A percentile compares a stretch with the other conserved stretches of the same genome.
These are phyloP conservation scores for Prunus padus DNA, from an alignment of 306 rosid species.

Conservation along the genomic window DNA sequence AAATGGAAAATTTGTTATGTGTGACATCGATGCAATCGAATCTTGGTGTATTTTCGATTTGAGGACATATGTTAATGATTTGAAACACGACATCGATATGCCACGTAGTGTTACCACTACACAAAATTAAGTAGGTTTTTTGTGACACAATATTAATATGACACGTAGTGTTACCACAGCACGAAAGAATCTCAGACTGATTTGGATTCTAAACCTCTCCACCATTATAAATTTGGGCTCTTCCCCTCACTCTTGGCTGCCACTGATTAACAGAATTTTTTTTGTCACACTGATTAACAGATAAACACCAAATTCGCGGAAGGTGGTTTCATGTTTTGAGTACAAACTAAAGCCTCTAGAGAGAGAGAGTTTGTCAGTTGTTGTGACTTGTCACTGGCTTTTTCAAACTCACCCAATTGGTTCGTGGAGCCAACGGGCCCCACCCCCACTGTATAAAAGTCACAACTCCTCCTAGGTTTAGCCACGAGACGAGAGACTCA, in stretches of 20 bases:
- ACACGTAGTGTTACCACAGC: too few species aligned
- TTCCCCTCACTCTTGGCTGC: too few species aligned
- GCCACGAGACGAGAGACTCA: neutral
- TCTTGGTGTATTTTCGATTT: too few species aligned
- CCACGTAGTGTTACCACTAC: too few species aligned
- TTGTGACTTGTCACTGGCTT: neutral
- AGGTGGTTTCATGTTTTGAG: neutral
- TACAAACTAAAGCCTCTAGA: neutral
- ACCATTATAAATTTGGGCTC: neutral
- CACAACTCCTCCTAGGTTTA: neutral
- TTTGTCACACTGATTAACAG: neutral
- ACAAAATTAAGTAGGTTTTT: too few species aligned
- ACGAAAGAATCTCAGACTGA: neutral
- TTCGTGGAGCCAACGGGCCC: constrained; percentile 16
- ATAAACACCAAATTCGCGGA: neutral
- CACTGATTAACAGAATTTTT: neutral
- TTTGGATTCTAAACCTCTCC: neutral
- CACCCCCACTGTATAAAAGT: constrained; percentile 1
- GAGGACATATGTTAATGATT: neutral
- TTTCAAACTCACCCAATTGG: constrained; percentile 18
- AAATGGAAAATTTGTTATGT: neutral
- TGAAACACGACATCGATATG: too few species aligned
- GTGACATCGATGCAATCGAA: neutral
- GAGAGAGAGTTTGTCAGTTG: neutral
- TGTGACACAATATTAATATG: too few species aligned